Evolutionary conservation across 257 asterid species (phyloP), one percentile per base, ranked within the genome.

Genomic region (Ilex aquifolium): DNA sequence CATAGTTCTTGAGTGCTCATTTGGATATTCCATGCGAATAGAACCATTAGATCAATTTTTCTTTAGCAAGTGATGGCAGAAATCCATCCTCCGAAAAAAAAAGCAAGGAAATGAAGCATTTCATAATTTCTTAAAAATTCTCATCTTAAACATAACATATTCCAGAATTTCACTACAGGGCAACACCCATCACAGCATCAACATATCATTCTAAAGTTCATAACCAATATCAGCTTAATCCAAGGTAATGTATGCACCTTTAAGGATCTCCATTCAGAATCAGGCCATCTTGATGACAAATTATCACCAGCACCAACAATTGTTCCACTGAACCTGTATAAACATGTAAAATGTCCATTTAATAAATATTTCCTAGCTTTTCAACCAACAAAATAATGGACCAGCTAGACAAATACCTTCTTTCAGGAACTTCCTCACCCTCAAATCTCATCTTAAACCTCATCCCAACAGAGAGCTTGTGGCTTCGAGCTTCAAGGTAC

Each of bases 341-440:
- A 74, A 61, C 44, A 68, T 48, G 68, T 29, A 52, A 76, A 60
- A 61, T 31, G 57, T 31, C 60, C 60, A 40, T 31, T 58, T 7
- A 21, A 67, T 40, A 49, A 40, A 13, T 21, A 62, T 29, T 17
- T 42, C 60, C 39, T 39, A 63, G 42, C n/a, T 10, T 46, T 14
- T 46, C 6, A 10, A 46, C n/a, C 13, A 46, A 46, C 52, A 46
- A 46, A 46, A 10, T 14, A 46, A 46, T 46, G 42, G 42, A 8
- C 42, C 6, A 46, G 52, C 15, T 14, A 46, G 15, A 46, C 52
- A 10, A 46, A 42, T 79, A 92, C 99, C 99, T 89, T 82, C 94
- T 85, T 73, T 92, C 99, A 27, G 96, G 95, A 76, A 84, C 96
- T 76, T 92, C 99, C 71, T 92, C 99, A 10, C 97, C 96, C 80